phyloP scores from a whole-genome alignment of 331 rosid species.

The Pyracantha coccinea region DNA sequence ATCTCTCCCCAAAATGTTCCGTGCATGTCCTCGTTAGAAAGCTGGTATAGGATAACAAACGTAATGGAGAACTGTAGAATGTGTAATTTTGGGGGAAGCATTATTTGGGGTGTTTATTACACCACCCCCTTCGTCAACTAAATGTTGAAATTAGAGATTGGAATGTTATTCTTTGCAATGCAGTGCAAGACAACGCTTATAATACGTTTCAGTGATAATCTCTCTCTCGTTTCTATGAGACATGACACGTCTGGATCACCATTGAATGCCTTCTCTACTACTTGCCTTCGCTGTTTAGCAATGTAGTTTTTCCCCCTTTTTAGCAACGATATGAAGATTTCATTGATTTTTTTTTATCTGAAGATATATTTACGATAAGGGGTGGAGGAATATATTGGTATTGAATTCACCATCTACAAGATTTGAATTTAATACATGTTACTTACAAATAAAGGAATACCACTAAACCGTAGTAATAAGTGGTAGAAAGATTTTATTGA shows the following conservation, averaged over 20 bases:
- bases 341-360: no score
- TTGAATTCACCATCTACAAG: no score
- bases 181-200: constrained; percentile 8
- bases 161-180: constrained; percentile 35
- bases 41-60: constrained; percentile 34
- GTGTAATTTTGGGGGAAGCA: constrained; percentile 30
- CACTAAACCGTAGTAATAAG: no score
- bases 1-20: constrained; percentile 9
- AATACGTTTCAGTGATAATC: neutral
- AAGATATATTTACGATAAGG: no score
- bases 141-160: constrained; percentile 24
- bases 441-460: no score
- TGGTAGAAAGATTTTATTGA: no score
- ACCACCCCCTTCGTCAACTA: constrained; percentile 25
- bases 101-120: constrained; percentile 37
- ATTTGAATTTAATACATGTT: no score
- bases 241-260: neutral
- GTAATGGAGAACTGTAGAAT: constrained; percentile 20
- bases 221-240: neutral
- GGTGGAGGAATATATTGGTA: no score
- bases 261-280: no score
- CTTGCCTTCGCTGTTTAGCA: no score
- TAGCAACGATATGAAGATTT: no score
- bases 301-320: no score
- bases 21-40: constrained; percentile 21